Base-by-base conservation (phyloP, 2,329 filamentous ascomycete genomes). In the Fusarium buxicola region DNA sequence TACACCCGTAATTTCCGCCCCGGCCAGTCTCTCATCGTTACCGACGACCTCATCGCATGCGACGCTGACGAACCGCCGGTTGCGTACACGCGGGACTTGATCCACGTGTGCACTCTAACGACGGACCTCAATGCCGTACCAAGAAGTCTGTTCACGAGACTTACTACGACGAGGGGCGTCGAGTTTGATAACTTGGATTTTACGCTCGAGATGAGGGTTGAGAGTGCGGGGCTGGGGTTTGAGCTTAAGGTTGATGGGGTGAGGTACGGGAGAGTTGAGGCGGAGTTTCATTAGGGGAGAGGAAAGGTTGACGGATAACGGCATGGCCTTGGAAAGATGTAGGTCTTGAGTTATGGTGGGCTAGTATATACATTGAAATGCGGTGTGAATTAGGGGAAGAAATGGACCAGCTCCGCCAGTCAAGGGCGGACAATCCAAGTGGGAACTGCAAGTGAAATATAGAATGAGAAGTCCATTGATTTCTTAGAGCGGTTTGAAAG, bases 141-240 rank as follows among this genome's bases (percentile, higher is more conserved):
- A 1, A 84, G 88, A 64, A 87, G 83, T 56, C 73, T 93, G 10
- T 94, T 94, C 71, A 92, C 90, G 2, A 78, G 89, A 12, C 76
- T 94, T 61, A 93, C 90, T 13, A 94, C 91, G 11, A 94, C 91
- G 3, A 83, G 90, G 50, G 91, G 91, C 1, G 87, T 92, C 6
- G 91, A 92, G 75, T 94, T 94, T 76, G 89, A 92, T 68, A 93
- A 92, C 63, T 78, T 94, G 27, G 90, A 94, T 72, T 94, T 94
- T 59, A 92, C 90, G 10, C 84, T 94, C 7, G 90, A 93, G 78
- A 92, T 94, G 90, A 88, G 89, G 66, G 90, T 94, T 38, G 89
- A 92, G 71, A 92, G 89, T 68, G 91, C 91, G 0, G 89, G 90
- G 2, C 69, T 94, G 55, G 86, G 89, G 3, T 94, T 94, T 74